Percentiles rank a stretch among this genome's conserved stretches.
These are phyloP conservation scores for Fomitopsis betulina DNA, from an alignment of 1,284 basidiomycete species.

Conservation along the genomic window DNA sequence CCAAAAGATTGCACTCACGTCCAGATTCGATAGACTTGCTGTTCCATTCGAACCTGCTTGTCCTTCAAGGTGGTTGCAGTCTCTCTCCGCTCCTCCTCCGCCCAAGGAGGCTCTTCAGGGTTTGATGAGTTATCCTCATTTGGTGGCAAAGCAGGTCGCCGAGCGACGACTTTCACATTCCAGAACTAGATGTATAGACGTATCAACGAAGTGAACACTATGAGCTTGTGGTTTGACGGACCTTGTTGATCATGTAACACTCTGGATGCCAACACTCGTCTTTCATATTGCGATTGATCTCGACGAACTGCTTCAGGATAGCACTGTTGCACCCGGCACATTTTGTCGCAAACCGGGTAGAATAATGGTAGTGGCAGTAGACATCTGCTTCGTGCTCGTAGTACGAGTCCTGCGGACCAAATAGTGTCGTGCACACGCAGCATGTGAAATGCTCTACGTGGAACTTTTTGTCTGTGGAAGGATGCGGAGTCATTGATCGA, in stretches of 20 bases:
- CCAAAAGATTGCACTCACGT: constrained; percentile 49
- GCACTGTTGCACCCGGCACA: constrained; percentile 97
- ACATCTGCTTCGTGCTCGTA: constrained; percentile 98
- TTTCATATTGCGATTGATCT: constrained; percentile 96
- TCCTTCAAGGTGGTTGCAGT: constrained; percentile 84
- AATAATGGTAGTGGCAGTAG: constrained; percentile 98
- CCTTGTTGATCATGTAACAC: constrained; percentile 99
- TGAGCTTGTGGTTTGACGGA: constrained; percentile 24
- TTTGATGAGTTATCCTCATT: constrained; percentile 45
- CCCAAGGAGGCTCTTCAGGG: constrained; percentile 43
- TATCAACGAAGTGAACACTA: not conserved
- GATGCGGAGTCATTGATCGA: not conserved
- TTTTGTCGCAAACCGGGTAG: constrained; percentile 96
- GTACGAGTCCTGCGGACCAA: constrained; percentile 98
- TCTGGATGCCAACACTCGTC: constrained; percentile 99
- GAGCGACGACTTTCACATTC: constrained; percentile 95
- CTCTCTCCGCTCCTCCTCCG: constrained; percentile 78
- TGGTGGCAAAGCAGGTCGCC: constrained; percentile 53
- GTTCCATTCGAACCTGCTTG: constrained; percentile 93
- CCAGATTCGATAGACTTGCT: constrained; percentile 98
- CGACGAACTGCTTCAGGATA: constrained; percentile 99
- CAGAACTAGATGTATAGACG: constrained; percentile 67
- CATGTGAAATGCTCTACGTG: constrained; percentile 99
- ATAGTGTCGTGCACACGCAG: constrained; percentile 92
- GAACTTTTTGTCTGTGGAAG: constrained; percentile 85